Evolutionary conservation across 2,329 filamentous ascomycete species (phyloP).

Genomic region (Hirsutella thompsonii): DNA sequence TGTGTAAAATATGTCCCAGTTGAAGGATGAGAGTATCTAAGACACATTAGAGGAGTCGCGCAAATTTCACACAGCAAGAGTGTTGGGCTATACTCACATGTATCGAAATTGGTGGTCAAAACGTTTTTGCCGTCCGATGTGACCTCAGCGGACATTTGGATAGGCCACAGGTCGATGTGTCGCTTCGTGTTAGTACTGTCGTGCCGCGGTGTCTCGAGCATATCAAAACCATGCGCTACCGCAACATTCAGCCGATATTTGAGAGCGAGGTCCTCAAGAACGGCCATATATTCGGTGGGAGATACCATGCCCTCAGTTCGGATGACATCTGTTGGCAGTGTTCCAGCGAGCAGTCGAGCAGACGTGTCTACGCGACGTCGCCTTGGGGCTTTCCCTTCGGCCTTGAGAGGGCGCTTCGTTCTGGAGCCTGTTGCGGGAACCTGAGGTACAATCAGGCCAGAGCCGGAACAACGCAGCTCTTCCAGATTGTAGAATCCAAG

Average conservation of each 20-base stretch:
- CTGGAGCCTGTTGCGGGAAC: conserved; percentile 23
- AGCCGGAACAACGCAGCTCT: conserved; percentile 51
- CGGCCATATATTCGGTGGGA: conserved; percentile 64
- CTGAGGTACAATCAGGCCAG: conserved; percentile 43
- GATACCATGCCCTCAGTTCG: conserved; percentile 56
- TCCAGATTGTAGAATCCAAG: conserved; percentile 71
- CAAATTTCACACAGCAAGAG: neutral
- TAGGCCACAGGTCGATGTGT: conserved; percentile 82
- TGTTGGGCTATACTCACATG: conserved; percentile 42
- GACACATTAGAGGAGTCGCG: neutral
- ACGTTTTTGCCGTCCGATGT: conserved; percentile 53
- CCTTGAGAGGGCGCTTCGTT: conserved; percentile 16
- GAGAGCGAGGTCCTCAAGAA: conserved; percentile 69
- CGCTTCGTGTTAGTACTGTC: conserved; percentile 51
- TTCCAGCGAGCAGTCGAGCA: conserved; percentile 40
- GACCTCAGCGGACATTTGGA: conserved; percentile 84
- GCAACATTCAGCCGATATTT: conserved; percentile 74
- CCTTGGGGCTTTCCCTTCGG: conserved; percentile 16
- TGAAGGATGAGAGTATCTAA: conserved; percentile 68
- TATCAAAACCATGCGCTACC: conserved; percentile 68
- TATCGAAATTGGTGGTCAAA: conserved; percentile 82
- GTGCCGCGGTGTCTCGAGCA: conserved; percentile 56
- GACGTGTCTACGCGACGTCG: conserved; percentile 41
- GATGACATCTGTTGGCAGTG: conserved; percentile 57
- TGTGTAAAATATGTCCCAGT: conserved; percentile 71